phyloP scores from a whole-genome alignment of 139 green algal species.

The Choricystis sp. region DNA sequence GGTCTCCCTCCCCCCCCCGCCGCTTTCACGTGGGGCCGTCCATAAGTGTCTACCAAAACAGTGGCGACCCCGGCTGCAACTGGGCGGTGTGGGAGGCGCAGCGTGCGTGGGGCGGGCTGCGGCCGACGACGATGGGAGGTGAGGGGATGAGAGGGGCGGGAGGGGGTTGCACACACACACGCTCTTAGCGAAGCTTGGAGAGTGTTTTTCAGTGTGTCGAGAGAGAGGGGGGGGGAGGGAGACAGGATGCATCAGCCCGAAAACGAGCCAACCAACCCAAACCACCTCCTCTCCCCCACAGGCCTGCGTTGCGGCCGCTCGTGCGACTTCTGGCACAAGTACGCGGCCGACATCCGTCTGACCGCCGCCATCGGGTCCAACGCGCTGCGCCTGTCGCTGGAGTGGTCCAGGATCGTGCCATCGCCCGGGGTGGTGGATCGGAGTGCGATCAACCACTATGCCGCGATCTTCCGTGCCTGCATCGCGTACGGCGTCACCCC shows the following conservation, averaged over 20 bases:
- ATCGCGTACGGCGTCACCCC: conserved; percentile 33
- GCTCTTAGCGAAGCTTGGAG: too few relatives aligned
- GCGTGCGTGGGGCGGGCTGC: not conserved
- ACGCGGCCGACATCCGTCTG: conserved; percentile 37
- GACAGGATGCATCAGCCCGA: too few relatives aligned
- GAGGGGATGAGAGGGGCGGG: too few relatives aligned
- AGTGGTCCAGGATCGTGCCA: conserved; percentile 64
- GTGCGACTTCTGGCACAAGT: conserved; percentile 56
- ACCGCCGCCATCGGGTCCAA: conserved; percentile 38
- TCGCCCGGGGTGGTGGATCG: conserved; percentile 32
- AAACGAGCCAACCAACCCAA: too few relatives aligned
- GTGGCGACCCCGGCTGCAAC: not conserved
- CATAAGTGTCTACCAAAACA: not conserved
- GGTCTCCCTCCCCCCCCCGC: not conserved
- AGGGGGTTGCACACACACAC: too few relatives aligned
- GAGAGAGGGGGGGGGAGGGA: too few relatives aligned
- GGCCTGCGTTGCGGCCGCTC: conserved; percentile 11
- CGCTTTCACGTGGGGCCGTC: not conserved
- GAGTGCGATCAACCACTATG: conserved; percentile 33
- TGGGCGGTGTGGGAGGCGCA: not conserved
- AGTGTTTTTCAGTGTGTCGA: too few relatives aligned
- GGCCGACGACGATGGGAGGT: not conserved
- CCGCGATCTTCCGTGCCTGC: conserved; percentile 25
- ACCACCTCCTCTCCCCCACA: too few relatives aligned
- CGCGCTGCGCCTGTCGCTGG: conserved; percentile 58